Base-by-base conservation (phyloP, 2,329 filamentous ascomycete genomes). In the Rutstroemia sp. region DNA sequence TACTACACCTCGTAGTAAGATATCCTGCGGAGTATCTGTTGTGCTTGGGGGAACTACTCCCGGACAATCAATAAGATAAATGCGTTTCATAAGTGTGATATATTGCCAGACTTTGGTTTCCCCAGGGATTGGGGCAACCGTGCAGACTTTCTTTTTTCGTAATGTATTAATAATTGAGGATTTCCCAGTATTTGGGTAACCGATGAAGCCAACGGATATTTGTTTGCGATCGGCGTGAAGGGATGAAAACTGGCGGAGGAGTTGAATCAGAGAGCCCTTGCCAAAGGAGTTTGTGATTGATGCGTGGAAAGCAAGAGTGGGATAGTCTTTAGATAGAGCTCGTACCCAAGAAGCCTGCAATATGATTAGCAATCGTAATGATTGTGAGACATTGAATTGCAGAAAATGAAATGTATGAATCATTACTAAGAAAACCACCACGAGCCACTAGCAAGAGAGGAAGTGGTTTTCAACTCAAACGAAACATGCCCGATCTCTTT, bases 31-130 rank as follows among this genome's bases (percentile, higher is more conserved):
- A 0, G 86, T 88, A 67, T 96, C 92, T 54, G 83, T 83, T 60
- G 83, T 83, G 62, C 88, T 94, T 0, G 94, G 92, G 4, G 94
- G 94, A 0, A 97, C 94, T 42, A 99, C 91, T 72, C 94, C 94
- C 41, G 94, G 94, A 67, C 92, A 97, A 67, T 99, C 94, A 65
- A 99, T 97, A 54, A 99, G 81, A 72, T 92, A 92, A 52, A 95
- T 95, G 54, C 90, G 80, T 75, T 92, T 95, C 88, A 95, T 96
- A 58, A 97, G 73, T 2, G 91, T 96, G 63, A 96, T 90, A 68
- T 96, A 96, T 71, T 96, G 92, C 92, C 94, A 97, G 30, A 96
- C 88, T 73, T 96, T 97, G 37, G 92, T 97, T 76, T 96, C 92
- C 14, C 92, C 94, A 6, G 94, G 92, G 60, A 97, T 96, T 5